These are phyloP conservation scores for Lactarius hengduanensis DNA, from an alignment of 768 basidiomycete species.

Conservation along the genomic window DNA sequence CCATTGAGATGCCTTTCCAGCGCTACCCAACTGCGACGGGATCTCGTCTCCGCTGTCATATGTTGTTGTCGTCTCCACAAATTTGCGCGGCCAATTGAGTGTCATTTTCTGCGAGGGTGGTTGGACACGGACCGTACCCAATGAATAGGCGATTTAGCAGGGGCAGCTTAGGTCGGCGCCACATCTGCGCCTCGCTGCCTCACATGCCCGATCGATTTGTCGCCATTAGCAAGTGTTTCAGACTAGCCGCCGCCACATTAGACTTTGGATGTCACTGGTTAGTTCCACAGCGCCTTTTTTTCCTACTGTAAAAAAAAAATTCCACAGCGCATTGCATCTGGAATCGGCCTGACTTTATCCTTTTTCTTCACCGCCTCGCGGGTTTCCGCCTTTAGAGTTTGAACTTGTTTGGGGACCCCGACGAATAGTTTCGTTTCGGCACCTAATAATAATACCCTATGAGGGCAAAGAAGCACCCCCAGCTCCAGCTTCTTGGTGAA, in stretches of 20 bases:
- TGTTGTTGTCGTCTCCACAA: not conserved
- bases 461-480: not conserved
- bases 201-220: not conserved
- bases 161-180: not conserved
- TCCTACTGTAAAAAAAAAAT: not conserved
- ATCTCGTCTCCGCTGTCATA: not conserved
- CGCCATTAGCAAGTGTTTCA: conserved; percentile 5
- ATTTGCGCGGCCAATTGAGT: not conserved
- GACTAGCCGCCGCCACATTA: not conserved
- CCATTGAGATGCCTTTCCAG: not conserved
- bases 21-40: not conserved
- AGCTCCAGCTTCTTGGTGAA: not conserved
- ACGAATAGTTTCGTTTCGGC: not conserved
- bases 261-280: not conserved
- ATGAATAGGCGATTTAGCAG: not conserved
- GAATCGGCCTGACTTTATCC: not conserved
- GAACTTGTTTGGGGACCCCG: not conserved
- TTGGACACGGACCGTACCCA: not conserved
- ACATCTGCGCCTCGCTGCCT: not conserved
- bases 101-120: not conserved
- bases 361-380: not conserved
- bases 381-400: not conserved
- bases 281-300: not conserved
- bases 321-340: no score
- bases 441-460: not conserved